A percentile compares a stretch with the other conserved stretches of the same genome.
These are phyloP conservation scores for Inga leiocalycina DNA, from an alignment of 306 rosid genomes.

Conservation along the genomic window DNA sequence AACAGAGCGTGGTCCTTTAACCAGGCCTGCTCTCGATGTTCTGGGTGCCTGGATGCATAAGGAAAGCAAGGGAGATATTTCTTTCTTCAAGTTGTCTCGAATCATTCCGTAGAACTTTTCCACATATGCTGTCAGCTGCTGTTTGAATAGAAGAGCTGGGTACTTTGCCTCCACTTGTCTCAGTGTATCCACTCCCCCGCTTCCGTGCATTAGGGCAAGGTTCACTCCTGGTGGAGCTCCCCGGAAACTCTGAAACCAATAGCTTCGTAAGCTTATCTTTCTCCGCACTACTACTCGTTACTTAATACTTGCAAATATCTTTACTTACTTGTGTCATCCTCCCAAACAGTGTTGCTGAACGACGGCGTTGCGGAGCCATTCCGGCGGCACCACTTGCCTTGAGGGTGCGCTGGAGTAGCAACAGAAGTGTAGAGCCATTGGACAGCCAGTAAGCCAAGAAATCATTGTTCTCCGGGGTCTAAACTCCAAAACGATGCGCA, in stretches of 20 bases:
- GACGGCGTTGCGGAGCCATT: conserved; percentile 69
- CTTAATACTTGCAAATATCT: too few species aligned
- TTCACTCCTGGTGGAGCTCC: conserved; percentile 61
- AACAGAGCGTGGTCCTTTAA: conserved; percentile 86
- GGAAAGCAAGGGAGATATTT: conserved; percentile 96
- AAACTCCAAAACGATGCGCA: conserved; percentile 13
- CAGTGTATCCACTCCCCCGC: conserved; percentile 70
- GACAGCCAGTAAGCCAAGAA: conserved; percentile 65
- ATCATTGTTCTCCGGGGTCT: conserved; percentile 64
- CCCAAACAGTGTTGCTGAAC: conserved; percentile 62
- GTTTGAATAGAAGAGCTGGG: conserved; percentile 97
- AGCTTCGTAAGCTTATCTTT: conserved; percentile 13
- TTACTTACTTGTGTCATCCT: conserved; percentile 61
- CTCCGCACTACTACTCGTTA: neutral
- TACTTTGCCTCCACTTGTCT: conserved; percentile 98
- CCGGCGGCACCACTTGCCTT: conserved; percentile 76
- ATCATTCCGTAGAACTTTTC: conserved; percentile 99
- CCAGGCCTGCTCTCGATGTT: conserved; percentile 95
- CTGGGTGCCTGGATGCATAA: conserved; percentile 99
- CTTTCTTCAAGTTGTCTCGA: conserved; percentile 96
- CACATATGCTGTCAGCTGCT: conserved; percentile 97
- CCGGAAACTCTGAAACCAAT: conserved; percentile 55
- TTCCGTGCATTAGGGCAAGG: conserved; percentile 50
- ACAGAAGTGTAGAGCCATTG: conserved; percentile 60
- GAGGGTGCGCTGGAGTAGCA: conserved; percentile 65